Conservation (phyloP, 1,139 yeast genomes). For the Geotrichum bryndzae region DNA sequence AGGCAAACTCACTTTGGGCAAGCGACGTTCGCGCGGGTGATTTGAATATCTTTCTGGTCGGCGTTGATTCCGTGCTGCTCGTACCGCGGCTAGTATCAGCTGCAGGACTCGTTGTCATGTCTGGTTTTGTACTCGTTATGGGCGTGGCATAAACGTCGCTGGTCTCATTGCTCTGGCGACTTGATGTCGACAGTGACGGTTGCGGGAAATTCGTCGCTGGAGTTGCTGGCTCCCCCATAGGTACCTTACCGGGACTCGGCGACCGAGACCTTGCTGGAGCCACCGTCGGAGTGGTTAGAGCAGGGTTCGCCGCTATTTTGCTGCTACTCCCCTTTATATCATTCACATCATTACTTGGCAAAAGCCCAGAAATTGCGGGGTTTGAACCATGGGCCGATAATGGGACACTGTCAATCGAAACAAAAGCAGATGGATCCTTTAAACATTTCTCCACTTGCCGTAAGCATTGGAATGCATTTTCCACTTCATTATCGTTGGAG, state of each 20-base stretch:
- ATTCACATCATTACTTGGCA: too few relatives aligned
- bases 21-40: slow-evolving; percentile 13
- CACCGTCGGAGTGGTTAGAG: background rate
- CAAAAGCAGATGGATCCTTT: background rate
- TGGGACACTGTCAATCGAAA: background rate
- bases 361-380: too few relatives aligned
- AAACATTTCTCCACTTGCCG: slow-evolving; percentile 2
- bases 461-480: background rate
- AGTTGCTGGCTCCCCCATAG: background rate
- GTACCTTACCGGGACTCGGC: background rate
- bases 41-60: slow-evolving; percentile 2
- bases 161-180: background rate
- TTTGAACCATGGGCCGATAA: too few relatives aligned
- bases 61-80: background rate
- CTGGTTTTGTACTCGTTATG: background rate
- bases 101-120: background rate
- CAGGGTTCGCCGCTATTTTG: too few relatives aligned
- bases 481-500: background rate
- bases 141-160: background rate
- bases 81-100: background rate
- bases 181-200: background rate
- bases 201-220: background rate
- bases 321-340: too few relatives aligned
- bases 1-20: slow-evolving; percentile 18
- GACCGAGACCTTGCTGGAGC: background rate